Conservation (phyloP, 2,329 filamentous ascomycete genomes). For the Anthostomella pinea region DNA sequence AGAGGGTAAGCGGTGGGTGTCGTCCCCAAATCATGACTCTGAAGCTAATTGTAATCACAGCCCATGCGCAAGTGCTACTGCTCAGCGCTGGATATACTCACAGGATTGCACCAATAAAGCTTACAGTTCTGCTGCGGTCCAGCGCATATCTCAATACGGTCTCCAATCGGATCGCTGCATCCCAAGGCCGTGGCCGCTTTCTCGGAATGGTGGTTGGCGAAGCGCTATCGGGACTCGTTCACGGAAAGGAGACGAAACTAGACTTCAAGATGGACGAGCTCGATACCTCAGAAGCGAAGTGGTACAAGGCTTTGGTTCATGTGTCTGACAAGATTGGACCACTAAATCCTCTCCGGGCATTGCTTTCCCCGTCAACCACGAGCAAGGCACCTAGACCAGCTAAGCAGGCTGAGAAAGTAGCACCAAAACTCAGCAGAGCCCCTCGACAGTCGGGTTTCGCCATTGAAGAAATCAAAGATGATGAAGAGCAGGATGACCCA, state of each 20-base stretch:
- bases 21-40: background rate
- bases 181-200: conserved; percentile 72
- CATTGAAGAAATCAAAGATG: conserved; percentile 64
- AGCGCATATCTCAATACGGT: conserved; percentile 72
- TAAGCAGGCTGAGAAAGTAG: conserved; percentile 19
- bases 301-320: conserved; percentile 67
- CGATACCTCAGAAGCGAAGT: conserved; percentile 66
- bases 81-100: conserved; percentile 75
- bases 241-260: conserved; percentile 69
- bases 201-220: conserved; percentile 88
- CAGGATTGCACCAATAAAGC: conserved; percentile 60
- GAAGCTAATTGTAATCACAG: conserved; percentile 41
- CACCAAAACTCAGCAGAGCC: conserved; percentile 22
- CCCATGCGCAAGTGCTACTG: conserved; percentile 75
- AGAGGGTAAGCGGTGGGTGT: conserved; percentile 63
- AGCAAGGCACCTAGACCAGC: conserved; percentile 20
- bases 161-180: conserved; percentile 79
- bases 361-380: conserved; percentile 22
- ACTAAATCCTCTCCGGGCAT: conserved; percentile 46
- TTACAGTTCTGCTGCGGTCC: conserved; percentile 69
- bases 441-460: conserved; percentile 44
- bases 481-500: conserved; percentile 58
- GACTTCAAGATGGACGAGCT: conserved; percentile 83
- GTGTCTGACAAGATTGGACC: conserved; percentile 63
- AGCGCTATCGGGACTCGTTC: conserved; percentile 59